Evolutionary conservation across 768 basidiomycete genomes (phyloP).

Genomic region (Calocera viscosa): DNA sequence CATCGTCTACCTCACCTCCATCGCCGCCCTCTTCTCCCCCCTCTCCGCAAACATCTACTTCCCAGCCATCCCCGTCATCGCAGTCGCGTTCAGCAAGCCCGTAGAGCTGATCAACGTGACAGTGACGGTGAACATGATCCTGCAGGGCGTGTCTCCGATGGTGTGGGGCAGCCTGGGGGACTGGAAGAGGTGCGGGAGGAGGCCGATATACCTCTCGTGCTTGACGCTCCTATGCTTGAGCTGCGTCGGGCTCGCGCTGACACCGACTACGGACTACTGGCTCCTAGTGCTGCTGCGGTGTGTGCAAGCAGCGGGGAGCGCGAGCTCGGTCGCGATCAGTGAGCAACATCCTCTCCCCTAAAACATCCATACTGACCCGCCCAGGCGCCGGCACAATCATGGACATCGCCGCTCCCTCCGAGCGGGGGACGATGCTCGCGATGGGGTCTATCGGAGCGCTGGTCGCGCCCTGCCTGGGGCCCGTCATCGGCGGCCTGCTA

Average conservation of each 20-base stretch:
- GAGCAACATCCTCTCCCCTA: conserved; percentile 22
- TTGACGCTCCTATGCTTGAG: conserved; percentile 21
- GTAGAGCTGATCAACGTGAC: conserved; percentile 23
- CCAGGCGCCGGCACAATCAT: conserved; percentile 21
- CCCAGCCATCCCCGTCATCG: conserved; percentile 61
- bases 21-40: not conserved
- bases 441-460: conserved; percentile 18
- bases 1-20: not conserved
- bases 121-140: conserved; percentile 24
- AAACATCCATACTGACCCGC: conserved; percentile 23
- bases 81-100: conserved; percentile 29
- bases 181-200: not conserved
- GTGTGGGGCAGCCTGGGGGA: conserved; percentile 22
- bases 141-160: conserved; percentile 24
- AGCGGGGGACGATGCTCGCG: not conserved
- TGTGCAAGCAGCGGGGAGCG: conserved; percentile 23
- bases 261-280: conserved; percentile 24
- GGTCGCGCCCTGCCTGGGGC: conserved; percentile 14
- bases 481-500: conserved; percentile 24
- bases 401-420: conserved; percentile 14
- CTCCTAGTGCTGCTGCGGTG: conserved; percentile 23
- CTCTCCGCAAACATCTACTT: conserved; percentile 45
- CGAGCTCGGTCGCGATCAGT: conserved; percentile 22
- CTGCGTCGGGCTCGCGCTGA: conserved; percentile 24
- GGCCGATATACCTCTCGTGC: conserved; percentile 23